Evolutionary conservation across 2,329 filamentous ascomycete species (phyloP), one percentile per base, ranked within the genome.

Genomic region (Pezizomycotina sp.): DNA sequence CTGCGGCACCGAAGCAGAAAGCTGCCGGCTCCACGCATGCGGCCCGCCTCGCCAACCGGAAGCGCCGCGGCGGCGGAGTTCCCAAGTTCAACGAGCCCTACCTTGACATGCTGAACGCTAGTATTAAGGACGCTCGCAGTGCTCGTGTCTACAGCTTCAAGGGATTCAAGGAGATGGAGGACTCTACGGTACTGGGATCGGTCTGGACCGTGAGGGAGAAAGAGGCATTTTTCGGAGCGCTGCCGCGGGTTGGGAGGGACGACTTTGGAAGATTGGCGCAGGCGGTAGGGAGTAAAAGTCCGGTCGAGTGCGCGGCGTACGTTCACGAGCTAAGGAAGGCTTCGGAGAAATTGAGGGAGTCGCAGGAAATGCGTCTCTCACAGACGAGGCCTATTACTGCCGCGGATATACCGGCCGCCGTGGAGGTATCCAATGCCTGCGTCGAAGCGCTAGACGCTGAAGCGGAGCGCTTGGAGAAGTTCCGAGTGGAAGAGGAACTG

Each of bases 391-490:
- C 27, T 44, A 7, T 19, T 44, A 18, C 29, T 44, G 28, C 33
- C 36, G 41, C 38, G 21, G 41, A 44, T 25, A 44, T 44, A 15
- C 41, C 41, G 16, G 41, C 41, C 3, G 36, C 36, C 7, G 36
- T 44, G 25, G 41, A 44, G 28, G 41, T 44, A 22, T 31, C 36
- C 14, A 37, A 40, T 18, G 41, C 39, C 24, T 44, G 41, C 13
- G 41, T 39, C 19, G 25, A 8, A 14, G 36, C 33, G 4, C 29
- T 44, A 25, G 36, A 44, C 21, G 33, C 29, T n/a, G 41, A 44
- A 23, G 41, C 36, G 9, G 41, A 28, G 18, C 33, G 41, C n/a
- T n/a, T n/a, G 29, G 27, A 20, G 12, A 27, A 13, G 18, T 26
- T n/a, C n/a, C 36, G 34, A 28, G 13, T 40, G 8, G 27, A 33